Evolutionary conservation across 805 yeast genomes (phyloP).

Genomic region (Maudiozyma barnettii): DNA sequence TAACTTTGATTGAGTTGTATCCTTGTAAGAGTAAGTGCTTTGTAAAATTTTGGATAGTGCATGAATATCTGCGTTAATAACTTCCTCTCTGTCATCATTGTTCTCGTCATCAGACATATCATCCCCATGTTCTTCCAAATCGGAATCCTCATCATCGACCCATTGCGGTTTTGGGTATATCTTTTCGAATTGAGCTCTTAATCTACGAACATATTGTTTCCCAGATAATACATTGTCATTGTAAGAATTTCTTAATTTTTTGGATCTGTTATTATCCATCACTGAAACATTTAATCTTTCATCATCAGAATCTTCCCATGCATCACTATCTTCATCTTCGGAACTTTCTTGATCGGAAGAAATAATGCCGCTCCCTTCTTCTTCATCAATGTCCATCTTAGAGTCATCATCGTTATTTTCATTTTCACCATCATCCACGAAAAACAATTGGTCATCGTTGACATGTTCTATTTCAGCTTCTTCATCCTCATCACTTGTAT

Average conservation of each 20-base stretch:
- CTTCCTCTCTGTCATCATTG: conserved; percentile 19
- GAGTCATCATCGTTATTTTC: conserved; percentile 10
- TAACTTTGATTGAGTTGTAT: conserved; percentile 38
- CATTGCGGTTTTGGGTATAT: conserved; percentile 81
- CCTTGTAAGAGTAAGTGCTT: conserved; percentile 34
- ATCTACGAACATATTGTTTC: conserved; percentile 47
- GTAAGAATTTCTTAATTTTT: conserved; percentile 59
- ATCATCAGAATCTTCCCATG: conserved; percentile 91
- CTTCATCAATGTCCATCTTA: conserved; percentile 6
- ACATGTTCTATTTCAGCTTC: conserved; percentile 22
- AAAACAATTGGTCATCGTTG: conserved; percentile 20
- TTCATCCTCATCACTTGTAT: conserved; percentile 21
- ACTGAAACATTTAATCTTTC: conserved; percentile 60
- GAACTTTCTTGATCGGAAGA: conserved; percentile 39
- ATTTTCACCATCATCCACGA: conserved; percentile 18
- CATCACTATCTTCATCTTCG: conserved; percentile 32
- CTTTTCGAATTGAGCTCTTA: conserved; percentile 61
- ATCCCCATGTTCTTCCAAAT: conserved; percentile 15
- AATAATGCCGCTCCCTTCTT: conserved; percentile 24
- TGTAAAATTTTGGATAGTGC: conserved; percentile 34
- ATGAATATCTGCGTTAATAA: conserved; percentile 32
- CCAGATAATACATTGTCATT: conserved; percentile 49
- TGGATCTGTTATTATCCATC: conserved; percentile 45
- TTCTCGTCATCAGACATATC: conserved; percentile 19
- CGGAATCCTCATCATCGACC: conserved; percentile 38